Evolutionary conservation across 2,329 filamentous ascomycete species (phyloP).

Genomic region (Samsoniella hepiali): DNA sequence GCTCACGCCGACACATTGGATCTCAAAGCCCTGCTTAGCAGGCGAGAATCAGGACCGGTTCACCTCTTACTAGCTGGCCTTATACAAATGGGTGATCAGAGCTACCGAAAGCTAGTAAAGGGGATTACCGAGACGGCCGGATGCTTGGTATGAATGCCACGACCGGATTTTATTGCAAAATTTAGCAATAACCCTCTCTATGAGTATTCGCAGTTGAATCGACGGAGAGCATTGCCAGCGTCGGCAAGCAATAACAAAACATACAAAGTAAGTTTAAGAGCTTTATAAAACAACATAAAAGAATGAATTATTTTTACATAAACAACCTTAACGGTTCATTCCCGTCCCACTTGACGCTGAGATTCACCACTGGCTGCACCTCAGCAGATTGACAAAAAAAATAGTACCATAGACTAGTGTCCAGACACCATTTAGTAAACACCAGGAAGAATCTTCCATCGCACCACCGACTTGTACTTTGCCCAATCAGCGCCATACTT

Average conservation of each 20-base stretch:
- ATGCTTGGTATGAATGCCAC: background rate
- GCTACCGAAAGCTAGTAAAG: background rate
- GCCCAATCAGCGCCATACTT: constrained; percentile 93
- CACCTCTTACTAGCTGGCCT: background rate
- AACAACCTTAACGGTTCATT: too few species aligned
- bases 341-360: too few species aligned
- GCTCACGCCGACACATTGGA: constrained; percentile 9
- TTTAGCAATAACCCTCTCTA: background rate
- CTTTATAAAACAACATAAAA: too few species aligned
- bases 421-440: constrained; percentile 56
- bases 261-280: background rate
- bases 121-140: background rate
- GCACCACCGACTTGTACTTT: constrained; percentile 74
- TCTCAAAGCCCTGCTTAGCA: background rate
- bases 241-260: background rate
- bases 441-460: constrained; percentile 74
- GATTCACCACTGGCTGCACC: background rate
- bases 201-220: background rate
- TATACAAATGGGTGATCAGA: background rate
- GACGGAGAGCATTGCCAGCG: background rate
- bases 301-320: background rate
- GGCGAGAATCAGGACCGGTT: background rate
- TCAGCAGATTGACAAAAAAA: background rate
- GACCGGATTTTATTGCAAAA: background rate
- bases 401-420: background rate